Evolutionary conservation across 2,329 filamentous ascomycete genomes (phyloP), one percentile per base, ranked within the genome.

Genomic region (Rhynchosporium graminicola): DNA sequence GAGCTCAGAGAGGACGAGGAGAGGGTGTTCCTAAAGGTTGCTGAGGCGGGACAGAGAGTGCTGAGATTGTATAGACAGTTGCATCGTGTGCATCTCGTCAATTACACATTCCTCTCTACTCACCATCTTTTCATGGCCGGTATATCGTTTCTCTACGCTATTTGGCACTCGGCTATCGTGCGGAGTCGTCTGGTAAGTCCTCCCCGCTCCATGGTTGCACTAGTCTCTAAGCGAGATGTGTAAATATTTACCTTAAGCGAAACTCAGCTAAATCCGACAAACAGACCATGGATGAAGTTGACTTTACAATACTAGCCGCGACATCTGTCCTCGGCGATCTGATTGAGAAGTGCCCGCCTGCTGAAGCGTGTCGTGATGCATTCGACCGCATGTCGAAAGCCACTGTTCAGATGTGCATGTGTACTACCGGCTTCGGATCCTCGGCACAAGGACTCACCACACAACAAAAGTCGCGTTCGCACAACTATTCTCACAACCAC

Each of bases 91-190:
- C 89, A 92, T 58, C 82, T 97, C 46, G 94, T 98, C 60, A 98
- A 97, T 76, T 97, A 97, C 74, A 98, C 94, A 0, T 98, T 96
- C 75, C 79, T 98, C 59, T 93, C 95, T 1, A 97, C 95, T 0
- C 94, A 98, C 74, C 93, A 98, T 76, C 82, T 98, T 6, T 98
- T 98, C 78, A 97, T 97, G 90, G 94, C 94, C 33, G 94, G 93
- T 77, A 88, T 98, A 63, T 96, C 94, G 29, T 98, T 97, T 75
- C 82, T 98, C 2, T 98, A 97, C 76, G 93, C 95, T 26, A 95
- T 98, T 62, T 98, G 94, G 94, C 94, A 98, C 76, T 97, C 94
- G 10, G 87, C 91, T 5, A 84, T 91, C 59, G 94, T 98, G 56
- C 86, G 94, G 70, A 92, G 89, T 74, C 87, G 91, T 61, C 79